These are phyloP conservation scores for Syzygium jambos DNA, from an alignment of 345 rosid species.

Conservation along the genomic window DNA sequence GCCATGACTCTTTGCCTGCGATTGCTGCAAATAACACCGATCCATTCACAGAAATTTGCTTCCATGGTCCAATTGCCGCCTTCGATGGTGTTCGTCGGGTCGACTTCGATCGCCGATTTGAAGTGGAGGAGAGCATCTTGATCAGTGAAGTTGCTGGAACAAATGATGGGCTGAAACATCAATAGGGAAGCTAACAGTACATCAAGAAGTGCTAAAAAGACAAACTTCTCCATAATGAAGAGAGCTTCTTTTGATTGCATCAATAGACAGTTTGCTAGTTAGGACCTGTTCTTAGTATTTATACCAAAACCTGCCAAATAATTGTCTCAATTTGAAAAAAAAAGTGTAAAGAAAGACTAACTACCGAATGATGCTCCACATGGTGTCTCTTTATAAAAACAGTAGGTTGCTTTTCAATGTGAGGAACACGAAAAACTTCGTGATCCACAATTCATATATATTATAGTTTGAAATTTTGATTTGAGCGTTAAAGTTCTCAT, in stretches of 20 bases:
- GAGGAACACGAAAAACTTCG: too few species aligned
- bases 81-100: not conserved
- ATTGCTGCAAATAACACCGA: not conserved
- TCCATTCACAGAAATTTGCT: not conserved
- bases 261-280: too few species aligned
- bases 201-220: not conserved
- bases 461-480: too few species aligned
- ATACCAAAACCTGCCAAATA: not conserved
- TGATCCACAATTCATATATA: too few species aligned
- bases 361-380: not conserved
- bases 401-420: too few species aligned
- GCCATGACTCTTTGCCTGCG: not conserved
- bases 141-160: not conserved
- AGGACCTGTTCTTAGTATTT: too few species aligned
- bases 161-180: not conserved
- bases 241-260: not conserved
- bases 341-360: too few species aligned
- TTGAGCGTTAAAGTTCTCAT: too few species aligned
- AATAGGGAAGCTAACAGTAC: not conserved
- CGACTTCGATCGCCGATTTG: not conserved
- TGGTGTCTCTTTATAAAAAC: too few species aligned
- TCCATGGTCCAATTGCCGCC: not conserved
- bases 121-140: not conserved
- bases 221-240: not conserved
- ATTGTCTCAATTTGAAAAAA: not conserved